A percentile compares a stretch with the other conserved stretches of the same genome.
These are phyloP conservation scores for Candida neerlandica DNA, from an alignment of 1,139 yeast genomes.

Conservation along the genomic window DNA sequence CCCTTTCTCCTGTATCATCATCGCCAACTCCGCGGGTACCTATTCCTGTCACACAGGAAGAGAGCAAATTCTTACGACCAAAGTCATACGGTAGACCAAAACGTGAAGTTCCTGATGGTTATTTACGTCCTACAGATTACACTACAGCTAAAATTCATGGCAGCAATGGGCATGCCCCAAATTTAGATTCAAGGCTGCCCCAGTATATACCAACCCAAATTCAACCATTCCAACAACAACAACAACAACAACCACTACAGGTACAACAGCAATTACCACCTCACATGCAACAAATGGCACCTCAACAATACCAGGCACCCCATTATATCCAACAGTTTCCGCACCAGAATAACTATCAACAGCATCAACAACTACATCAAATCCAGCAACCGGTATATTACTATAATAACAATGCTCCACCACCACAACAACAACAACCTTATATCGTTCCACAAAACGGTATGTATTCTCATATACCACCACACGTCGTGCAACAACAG, in stretches of 20 bases:
- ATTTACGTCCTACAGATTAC: slow-evolving; percentile 5
- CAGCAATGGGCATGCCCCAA: slow-evolving; percentile 3
- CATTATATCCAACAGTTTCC: slow-evolving; percentile 3
- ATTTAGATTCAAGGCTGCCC: background rate
- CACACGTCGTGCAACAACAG: slow-evolving; percentile 21
- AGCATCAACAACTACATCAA: background rate
- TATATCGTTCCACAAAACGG: background rate
- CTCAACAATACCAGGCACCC: background rate
- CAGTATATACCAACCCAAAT: background rate
- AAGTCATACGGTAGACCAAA: slow-evolving; percentile 6
- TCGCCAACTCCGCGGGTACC: background rate
- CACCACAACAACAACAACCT: background rate
- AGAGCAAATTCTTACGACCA: background rate
- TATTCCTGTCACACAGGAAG: background rate
- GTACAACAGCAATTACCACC: background rate
- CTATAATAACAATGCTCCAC: background rate
- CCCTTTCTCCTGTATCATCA: background rate
- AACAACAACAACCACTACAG: background rate
- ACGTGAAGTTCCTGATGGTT: slow-evolving; percentile 11
- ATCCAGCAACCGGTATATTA: background rate
- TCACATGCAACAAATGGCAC: background rate
- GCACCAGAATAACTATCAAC: background rate
- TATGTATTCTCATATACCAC: slow-evolving; percentile 14
- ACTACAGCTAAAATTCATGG: slow-evolving; percentile 4
- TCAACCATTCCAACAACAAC: background rate